Evolutionary conservation across 768 basidiomycete species (phyloP), one percentile per base, ranked within the genome.

Genomic region (Boletus tylopilopsis): DNA sequence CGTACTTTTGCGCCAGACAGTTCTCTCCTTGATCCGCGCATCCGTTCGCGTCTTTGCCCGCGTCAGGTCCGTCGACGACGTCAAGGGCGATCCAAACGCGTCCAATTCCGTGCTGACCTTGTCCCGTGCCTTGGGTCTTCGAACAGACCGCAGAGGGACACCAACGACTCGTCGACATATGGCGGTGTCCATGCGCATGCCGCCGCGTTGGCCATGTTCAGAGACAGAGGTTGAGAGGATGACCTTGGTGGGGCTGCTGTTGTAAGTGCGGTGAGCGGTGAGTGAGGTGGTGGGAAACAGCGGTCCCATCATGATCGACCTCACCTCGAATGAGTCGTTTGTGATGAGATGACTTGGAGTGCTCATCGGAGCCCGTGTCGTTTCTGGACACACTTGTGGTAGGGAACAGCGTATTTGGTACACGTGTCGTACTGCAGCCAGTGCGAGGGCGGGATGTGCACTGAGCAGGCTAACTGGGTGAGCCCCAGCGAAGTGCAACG

Each of bases 81-180:
- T 27, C 29, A 25, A 11, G 8, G 57, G 48, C 12, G 61, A 47
- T n/a, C n/a, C 4, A 34, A 8, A 21, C 8, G 24, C 60, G 4
- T 60, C 55, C 60, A 53, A 58, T 6, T 55, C 56, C 0, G 16
- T 29, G 11, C 9, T 18, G n/a, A 32, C 2, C 19, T 34, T n/a
- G 2, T 25, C 49, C 22, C 55, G 44, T 9, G 54, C 58, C 23
- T 52, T 58, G 1, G 57, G 58, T 39, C 57, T 67, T 18, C 54
- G 54, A 43, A 67, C 5, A 67, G 47, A 13, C 65, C 63, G 0
- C 57, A 59, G 5, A 67, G 38, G 4, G 66, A 63, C n/a, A 3
- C 67, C 59, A 4, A 67, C 56, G 27, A 67, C 54, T 50, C 23
- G 51, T 46, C 16, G 67, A 69, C 0, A 54, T 38, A 1, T 37